A percentile compares a stretch with the other conserved stretches of the same genome.
These are phyloP conservation scores for Zygosaccharomyces gambellarensis DNA, from an alignment of 805 yeast genomes.

Conservation along the genomic window DNA sequence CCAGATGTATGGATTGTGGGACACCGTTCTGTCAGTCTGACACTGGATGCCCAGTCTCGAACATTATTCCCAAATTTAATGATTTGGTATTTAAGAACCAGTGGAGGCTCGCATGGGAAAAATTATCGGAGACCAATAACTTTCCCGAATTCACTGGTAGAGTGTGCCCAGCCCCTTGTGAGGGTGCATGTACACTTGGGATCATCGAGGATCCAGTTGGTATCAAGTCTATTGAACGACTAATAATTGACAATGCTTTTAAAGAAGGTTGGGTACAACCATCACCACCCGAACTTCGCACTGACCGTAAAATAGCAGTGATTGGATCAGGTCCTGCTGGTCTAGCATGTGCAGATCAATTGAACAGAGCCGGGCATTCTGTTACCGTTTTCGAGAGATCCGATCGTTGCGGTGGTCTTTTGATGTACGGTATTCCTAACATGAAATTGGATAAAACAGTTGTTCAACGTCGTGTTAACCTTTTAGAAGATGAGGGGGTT, in stretches of 20 bases:
- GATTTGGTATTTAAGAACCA: conserved; percentile 91
- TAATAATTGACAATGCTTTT: conserved; percentile 93
- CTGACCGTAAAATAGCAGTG: conserved; percentile 80
- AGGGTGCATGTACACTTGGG: conserved; percentile 93
- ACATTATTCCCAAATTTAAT: conserved; percentile 96
- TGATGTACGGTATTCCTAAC: conserved; percentile 99
- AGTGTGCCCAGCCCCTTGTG: conserved; percentile 99
- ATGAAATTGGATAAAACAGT: conserved; percentile 94
- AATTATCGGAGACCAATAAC: conserved; percentile 91
- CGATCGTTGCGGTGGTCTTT: conserved; percentile 92
- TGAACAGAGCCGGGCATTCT: conserved; percentile 89
- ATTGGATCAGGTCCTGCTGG: conserved; percentile 98
- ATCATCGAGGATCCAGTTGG: conserved; percentile 94
- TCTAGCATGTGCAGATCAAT: conserved; percentile 93
- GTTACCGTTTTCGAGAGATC: conserved; percentile 92
- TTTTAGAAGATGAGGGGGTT: conserved; percentile 86
- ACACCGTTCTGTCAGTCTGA: conserved; percentile 98
- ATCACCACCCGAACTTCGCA: conserved; percentile 67
- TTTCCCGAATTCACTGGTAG: conserved; percentile 98
- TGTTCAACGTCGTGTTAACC: conserved; percentile 88
- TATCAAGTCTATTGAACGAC: conserved; percentile 91
- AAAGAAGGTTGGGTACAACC: conserved; percentile 96
- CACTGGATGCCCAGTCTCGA: conserved; percentile 96
- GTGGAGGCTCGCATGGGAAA: conserved; percentile 90
- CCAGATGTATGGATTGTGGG: conserved; percentile 99